Evolutionary conservation across 1,284 basidiomycete species (phyloP), one percentile per base, ranked within the genome.

Genomic region (Sanghuangporus sanghuang): DNA sequence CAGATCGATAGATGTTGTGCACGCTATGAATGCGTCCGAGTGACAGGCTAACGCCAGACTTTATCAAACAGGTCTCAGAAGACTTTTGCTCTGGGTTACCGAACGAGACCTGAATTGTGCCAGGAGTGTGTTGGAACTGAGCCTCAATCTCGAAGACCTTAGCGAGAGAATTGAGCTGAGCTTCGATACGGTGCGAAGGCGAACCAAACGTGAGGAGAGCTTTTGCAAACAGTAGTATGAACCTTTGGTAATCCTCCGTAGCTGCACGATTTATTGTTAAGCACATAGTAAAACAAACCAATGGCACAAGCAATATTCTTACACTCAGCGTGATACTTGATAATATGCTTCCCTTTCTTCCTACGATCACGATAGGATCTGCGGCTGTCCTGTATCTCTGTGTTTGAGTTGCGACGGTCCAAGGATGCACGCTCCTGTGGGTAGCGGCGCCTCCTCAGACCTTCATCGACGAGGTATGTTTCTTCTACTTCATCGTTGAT

Each of bases 121-220:
- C 86, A 1, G 92, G 92, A 49, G 93, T 82, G 71, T 92, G 90
- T 27, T 93, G 87, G 71, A 94, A 92, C 69, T 89, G 79, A n/a
- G 83, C 89, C 75, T 80, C 72, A 74, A 86, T 75, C 53, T 82
- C 77, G 27, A 89, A 77, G 38, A 82, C 80, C 5, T 75, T 72
- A 6, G 85, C 81, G 1, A 83, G 82, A 1, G 79, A 77, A 52
- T 78, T 77, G 11, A 96, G 80, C 72, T 94, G 93, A 1, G 88
- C 86, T 74, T 94, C 91, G 68, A 94, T 88, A 38, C 93, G 82
- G 74, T 95, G 93, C 32, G 92, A 93, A 3, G 93, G 93, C 21
- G 93, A 90, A 21, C 93, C 93, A 71, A 90, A 93, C 3, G 82
- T 79, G 69, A 96, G 81, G 48, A 96, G 79, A 9, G 90, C 89